These are phyloP conservation scores for Populus ilicifolia DNA, from an alignment of 345 rosid genomes.

Conservation along the genomic window DNA sequence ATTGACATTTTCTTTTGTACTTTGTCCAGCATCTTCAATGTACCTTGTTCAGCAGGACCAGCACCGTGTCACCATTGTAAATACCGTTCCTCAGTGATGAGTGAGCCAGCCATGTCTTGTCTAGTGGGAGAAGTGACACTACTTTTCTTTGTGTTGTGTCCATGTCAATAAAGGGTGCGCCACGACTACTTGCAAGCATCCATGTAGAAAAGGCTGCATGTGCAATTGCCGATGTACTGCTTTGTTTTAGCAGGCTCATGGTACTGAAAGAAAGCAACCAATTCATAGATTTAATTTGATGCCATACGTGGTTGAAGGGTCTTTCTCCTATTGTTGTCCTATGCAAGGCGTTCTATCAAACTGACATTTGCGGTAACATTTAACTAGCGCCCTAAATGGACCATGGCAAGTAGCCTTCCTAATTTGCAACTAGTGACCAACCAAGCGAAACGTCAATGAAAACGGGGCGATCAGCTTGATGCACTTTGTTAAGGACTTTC, in stretches of 20 bases:
- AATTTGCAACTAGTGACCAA: no score
- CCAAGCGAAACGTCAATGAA: no score
- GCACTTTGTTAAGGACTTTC: no score
- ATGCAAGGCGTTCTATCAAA: background rate
- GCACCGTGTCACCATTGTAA: background rate
- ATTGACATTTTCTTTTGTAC: background rate
- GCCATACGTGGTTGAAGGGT: background rate
- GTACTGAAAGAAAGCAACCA: background rate
- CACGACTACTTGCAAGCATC: background rate
- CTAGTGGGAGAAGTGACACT: no score
- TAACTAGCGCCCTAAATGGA: background rate
- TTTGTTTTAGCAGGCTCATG: background rate
- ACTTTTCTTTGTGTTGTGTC: background rate
- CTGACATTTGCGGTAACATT: background rate
- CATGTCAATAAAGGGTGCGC: background rate
- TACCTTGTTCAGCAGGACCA: background rate
- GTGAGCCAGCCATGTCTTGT: no score
- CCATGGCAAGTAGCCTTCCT: background rate
- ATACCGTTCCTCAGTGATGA: background rate
- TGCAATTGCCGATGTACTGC: background rate
- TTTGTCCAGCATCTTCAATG: background rate
- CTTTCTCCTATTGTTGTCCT: background rate
- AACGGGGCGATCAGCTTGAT: no score
- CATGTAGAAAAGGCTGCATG: background rate
- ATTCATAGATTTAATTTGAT: background rate